phyloP scores from a whole-genome alignment of 1,139 yeast species.

The Taiozyma onychis region DNA sequence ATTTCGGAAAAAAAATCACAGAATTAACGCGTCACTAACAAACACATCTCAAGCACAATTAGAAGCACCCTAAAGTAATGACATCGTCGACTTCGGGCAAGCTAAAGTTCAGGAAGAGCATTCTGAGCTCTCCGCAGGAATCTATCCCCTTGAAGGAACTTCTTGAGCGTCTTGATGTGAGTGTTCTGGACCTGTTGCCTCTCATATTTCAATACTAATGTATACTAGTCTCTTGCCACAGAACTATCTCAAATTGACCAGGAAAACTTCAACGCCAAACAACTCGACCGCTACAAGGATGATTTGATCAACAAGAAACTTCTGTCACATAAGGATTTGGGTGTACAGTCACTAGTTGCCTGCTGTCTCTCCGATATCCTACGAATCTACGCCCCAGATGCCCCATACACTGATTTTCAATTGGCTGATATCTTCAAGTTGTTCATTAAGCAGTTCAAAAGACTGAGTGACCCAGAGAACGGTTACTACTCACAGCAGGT shows the following conservation, averaged over 20 bases:
- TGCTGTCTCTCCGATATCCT: slow-evolving; percentile 75
- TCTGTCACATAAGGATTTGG: slow-evolving; percentile 54
- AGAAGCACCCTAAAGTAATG: slow-evolving; percentile 4
- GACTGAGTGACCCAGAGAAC: slow-evolving; percentile 51
- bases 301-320: slow-evolving; percentile 57
- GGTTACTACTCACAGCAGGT: slow-evolving; percentile 64
- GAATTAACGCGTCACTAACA: slow-evolving; percentile 2
- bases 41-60: neutral
- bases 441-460: slow-evolving; percentile 57
- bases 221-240: slow-evolving; percentile 42
- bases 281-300: slow-evolving; percentile 40
- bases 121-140: slow-evolving; percentile 48
- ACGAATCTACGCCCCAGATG: slow-evolving; percentile 83
- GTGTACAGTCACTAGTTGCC: slow-evolving; percentile 67
- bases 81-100: slow-evolving; percentile 16
- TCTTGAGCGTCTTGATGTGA: slow-evolving; percentile 32
- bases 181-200: slow-evolving; percentile 1
- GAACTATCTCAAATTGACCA: slow-evolving; percentile 61
- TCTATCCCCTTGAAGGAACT: slow-evolving; percentile 59
- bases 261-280: slow-evolving; percentile 43
- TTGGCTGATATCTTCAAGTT: slow-evolving; percentile 57
- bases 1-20: neutral
- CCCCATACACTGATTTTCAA: slow-evolving; percentile 70
- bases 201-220: slow-evolving; percentile 16
- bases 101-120: slow-evolving; percentile 39